Evolutionary conservation across 495 filamentous ascomycete genomes (phyloP), one percentile per base, ranked within the genome.

Genomic region (Penicillium maclennaniae): DNA sequence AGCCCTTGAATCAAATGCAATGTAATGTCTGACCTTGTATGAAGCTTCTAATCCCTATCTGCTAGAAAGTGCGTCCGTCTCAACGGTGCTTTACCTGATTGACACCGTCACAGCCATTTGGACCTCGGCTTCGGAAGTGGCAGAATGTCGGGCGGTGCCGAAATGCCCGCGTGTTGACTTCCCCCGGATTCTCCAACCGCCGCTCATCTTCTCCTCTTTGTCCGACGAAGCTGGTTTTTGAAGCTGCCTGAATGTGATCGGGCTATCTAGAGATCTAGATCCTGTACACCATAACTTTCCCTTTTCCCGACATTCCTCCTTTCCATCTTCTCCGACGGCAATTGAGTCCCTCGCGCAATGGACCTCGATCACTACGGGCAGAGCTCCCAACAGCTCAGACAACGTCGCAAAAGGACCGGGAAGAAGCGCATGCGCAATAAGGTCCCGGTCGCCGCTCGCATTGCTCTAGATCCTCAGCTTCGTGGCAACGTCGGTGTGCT

Each of bases 401-500:
- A 67, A 54, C 65, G 69, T 40, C 66, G 66, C 59, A 66, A 65
- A 39, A 69, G 65, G 47, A 54, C 51, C 14, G 61, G 58, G 7
- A 66, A 70, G 38, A 75, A 75, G 48, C 67, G 76, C 21, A 57
- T 71, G 59, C 72, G 80, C 58, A 79, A 85, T 46, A 78, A 74
- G 54, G 70, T 75, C 19, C 77, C 86, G 14, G 73, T 84, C 10
- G 76, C 83, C 36, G 84, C 83, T 10, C 76, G 78, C 26, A 66
- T 97, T n/a, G 65, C 79, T 25, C 77, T 92, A 31, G 89, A 95
- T 61, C 85, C 87, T 62, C 86, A 91, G 69, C 75, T 95, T 58
- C 89, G 86, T 71, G 89, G 88, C n/a, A 89, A 95, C 55, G 81
- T 91, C 27, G 93, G 89, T 43, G 82, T 93, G 41, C 65, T 98